Conservation (phyloP, 2,329 filamentous ascomycete genomes). For the Clonostachys byssicola region DNA sequence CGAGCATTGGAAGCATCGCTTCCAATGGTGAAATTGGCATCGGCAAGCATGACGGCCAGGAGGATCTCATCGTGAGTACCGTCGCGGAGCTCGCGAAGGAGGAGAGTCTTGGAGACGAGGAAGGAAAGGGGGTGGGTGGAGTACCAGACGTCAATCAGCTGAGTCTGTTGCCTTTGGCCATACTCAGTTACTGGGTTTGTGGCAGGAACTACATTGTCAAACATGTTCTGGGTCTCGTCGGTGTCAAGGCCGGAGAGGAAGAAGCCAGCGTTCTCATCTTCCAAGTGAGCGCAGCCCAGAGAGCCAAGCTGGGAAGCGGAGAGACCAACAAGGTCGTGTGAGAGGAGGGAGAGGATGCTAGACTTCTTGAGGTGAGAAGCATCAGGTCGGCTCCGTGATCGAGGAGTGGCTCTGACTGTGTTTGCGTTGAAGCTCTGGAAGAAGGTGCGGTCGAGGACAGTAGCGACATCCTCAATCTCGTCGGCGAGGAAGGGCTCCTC, state of each 20-base stretch:
- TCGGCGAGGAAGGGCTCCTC: constrained; percentile 12
- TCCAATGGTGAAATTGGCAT: constrained; percentile 26
- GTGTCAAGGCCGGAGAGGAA: constrained; percentile 17
- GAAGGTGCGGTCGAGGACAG: constrained; percentile 19
- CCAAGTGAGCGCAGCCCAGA: constrained; percentile 18
- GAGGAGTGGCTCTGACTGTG: no score
- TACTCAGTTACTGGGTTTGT: constrained; percentile 19
- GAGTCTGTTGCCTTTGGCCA: constrained; percentile 21
- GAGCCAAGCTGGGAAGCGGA: constrained; percentile 20
- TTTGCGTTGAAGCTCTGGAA: constrained; percentile 15
- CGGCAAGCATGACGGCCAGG: constrained; percentile 30
- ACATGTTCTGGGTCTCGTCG: constrained; percentile 22
- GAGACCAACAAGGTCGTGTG: constrained; percentile 21
- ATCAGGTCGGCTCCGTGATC: background rate
- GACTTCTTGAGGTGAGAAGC: constrained; percentile 9
- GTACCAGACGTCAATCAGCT: constrained; percentile 35
- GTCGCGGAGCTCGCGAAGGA: constrained; percentile 28
- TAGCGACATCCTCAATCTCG: constrained; percentile 16
- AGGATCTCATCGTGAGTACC: constrained; percentile 31
- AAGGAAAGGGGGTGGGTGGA: constrained; percentile 30
- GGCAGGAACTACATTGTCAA: constrained; percentile 12
- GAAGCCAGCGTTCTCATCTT: constrained; percentile 15
- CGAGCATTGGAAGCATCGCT: constrained; percentile 16
- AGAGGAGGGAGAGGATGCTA: constrained; percentile 18
- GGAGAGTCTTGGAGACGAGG: constrained; percentile 32